Conservation (phyloP, 805 yeast genomes). For the Saturnispora sekii region DNA sequence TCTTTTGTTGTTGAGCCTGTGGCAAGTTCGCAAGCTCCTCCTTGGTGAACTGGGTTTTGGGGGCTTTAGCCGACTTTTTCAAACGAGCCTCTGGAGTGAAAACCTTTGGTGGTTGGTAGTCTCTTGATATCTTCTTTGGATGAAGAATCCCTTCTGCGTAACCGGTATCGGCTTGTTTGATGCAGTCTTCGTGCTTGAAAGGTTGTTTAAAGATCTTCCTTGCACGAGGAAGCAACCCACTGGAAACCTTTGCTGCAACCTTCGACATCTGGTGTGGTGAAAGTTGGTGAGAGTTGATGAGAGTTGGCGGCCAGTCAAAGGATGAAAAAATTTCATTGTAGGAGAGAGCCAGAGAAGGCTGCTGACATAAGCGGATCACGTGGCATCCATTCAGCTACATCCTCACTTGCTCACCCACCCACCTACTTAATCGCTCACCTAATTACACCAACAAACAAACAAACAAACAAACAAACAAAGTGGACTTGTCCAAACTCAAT, state of each 20-base stretch:
- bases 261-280: conserved; percentile 42
- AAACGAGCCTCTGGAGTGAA: conserved; percentile 55
- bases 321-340: background rate
- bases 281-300: no score
- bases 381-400: no score
- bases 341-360: background rate
- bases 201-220: conserved; percentile 70
- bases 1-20: conserved; percentile 34
- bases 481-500: no score
- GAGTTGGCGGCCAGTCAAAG: no score
- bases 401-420: no score
- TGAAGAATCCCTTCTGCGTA: conserved; percentile 63
- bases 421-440: no score
- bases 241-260: conserved; percentile 42
- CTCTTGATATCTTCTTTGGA: conserved; percentile 55
- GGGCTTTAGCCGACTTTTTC: conserved; percentile 38
- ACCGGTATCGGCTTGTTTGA: conserved; percentile 45
- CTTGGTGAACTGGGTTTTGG: conserved; percentile 27
- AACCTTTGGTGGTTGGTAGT: conserved; percentile 41
- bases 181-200: conserved; percentile 40
- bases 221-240: conserved; percentile 75
- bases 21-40: conserved; percentile 29
- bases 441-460: no score
- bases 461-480: no score
- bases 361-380: no score